Conservation (phyloP, 805 yeast genomes). For the Metschnikowia amazonensis region DNA sequence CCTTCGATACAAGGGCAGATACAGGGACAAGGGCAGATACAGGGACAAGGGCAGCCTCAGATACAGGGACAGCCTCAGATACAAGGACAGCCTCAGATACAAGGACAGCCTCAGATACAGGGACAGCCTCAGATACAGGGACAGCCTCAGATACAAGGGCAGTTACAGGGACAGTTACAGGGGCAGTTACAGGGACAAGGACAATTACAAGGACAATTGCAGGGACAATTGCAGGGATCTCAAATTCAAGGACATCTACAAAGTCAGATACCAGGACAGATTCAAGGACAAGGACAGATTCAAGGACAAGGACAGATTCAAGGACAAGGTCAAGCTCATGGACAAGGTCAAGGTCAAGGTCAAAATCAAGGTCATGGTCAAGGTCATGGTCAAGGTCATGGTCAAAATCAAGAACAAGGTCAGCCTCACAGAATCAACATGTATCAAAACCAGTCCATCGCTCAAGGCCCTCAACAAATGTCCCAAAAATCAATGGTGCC, state of each 20-base stretch:
- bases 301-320: not conserved
- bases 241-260: constrained; percentile 7
- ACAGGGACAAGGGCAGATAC: not conserved
- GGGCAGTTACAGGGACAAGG: not conserved
- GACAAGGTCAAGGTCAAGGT: not conserved
- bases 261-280: not conserved
- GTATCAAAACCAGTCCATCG: not conserved
- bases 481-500: not conserved
- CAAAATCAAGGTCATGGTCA: not conserved
- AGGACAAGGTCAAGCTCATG: not conserved
- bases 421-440: not conserved
- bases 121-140: not conserved
- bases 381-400: not conserved
- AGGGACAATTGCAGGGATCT: constrained; percentile 1
- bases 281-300: not conserved
- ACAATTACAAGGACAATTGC: constrained; percentile 1
- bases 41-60: not conserved
- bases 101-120: not conserved
- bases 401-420: not conserved
- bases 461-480: not conserved
- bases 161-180: not conserved
- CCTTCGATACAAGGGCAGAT: not conserved
- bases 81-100: not conserved
- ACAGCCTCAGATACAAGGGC: not conserved
- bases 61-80: not conserved